Base-by-base conservation (phyloP, 176 grass and related monocot species). In the maize (Zea mays) region DNA sequence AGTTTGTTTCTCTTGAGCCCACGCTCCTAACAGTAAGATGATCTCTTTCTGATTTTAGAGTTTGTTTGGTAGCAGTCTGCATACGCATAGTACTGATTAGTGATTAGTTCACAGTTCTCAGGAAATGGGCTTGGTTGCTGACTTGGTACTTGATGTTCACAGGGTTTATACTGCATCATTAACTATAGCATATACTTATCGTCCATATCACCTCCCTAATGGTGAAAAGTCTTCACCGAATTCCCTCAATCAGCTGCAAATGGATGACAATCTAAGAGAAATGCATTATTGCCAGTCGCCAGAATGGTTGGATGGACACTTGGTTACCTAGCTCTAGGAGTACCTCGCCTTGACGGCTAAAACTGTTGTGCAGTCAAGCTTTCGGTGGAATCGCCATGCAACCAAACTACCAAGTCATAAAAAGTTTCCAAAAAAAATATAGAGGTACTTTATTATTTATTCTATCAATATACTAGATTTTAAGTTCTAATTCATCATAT, bases 61-160 rank as follows among this genome's bases (percentile, higher is more conserved):
- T 46, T 63, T 84, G 44, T 65, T 75, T 40, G 0, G 16, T 33
- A 20, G 34, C 76, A 38, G 12, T 56, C 79, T 80, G 16, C 47
- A 47, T 40, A 43, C 75, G 16, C 47, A 47, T 40, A 43, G 49
- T 64, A 35, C 58, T 81, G 57, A 81, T 72, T 71, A 57, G n/a
- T 81, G 57, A 81, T 72, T 71, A 57, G n/a, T 76, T 80, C 73
- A 65, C 62, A 80, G 14, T 57, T 84, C 84, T 62, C 77, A 88
- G 77, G 82, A 81, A 71, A 76, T 71, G 57, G 57, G 65, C 77
- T 72, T 41, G 70, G 47, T 57, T 62, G 56, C 71, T 80, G 54
- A 59, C 44, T 71, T 80, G 64, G 57, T 80, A 51, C 46, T 16
- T 13, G 38, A 5, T 41, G 65, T 65, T 71, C 39, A 55, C 37